These are phyloP conservation scores for Neurospora discreta DNA, from an alignment of 495 filamentous ascomycete species.

Conservation along the genomic window DNA sequence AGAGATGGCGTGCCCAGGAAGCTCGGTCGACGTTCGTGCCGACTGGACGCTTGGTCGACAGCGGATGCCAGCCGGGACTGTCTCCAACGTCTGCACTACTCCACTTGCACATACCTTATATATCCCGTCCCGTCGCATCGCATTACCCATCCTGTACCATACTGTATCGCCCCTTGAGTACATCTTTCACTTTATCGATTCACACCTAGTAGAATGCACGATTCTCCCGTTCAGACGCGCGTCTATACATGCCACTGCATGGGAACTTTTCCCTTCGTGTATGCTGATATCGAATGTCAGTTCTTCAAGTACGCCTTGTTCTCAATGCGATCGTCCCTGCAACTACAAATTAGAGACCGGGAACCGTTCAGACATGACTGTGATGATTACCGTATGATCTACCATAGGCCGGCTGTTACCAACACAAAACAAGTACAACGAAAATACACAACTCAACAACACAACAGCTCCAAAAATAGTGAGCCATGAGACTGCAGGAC, in stretches of 20 bases:
- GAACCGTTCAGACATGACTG: background rate
- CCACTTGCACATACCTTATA: background rate
- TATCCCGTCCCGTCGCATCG: background rate
- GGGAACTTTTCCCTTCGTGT: background rate
- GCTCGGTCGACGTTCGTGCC: background rate
- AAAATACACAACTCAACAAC: background rate
- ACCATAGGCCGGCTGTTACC: too few relatives aligned
- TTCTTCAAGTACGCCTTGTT: background rate
- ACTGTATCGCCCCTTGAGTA: background rate
- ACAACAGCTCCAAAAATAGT: background rate
- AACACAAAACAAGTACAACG: background rate
- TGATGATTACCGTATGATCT: background rate
- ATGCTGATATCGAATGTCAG: background rate
- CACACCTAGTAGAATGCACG: background rate
- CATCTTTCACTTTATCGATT: background rate
- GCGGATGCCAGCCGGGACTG: background rate
- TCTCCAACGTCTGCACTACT: background rate
- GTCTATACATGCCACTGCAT: background rate
- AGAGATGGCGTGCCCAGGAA: background rate
- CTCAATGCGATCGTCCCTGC: background rate
- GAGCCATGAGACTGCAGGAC: background rate
- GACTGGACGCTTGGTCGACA: background rate
- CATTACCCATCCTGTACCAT: background rate
- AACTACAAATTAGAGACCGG: background rate
- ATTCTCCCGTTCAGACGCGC: background rate